A percentile compares a stretch with the other conserved stretches of the same genome.
phyloP scores from a whole-genome alignment of 1,139 yeast genomes.

The Candida anutae region DNA sequence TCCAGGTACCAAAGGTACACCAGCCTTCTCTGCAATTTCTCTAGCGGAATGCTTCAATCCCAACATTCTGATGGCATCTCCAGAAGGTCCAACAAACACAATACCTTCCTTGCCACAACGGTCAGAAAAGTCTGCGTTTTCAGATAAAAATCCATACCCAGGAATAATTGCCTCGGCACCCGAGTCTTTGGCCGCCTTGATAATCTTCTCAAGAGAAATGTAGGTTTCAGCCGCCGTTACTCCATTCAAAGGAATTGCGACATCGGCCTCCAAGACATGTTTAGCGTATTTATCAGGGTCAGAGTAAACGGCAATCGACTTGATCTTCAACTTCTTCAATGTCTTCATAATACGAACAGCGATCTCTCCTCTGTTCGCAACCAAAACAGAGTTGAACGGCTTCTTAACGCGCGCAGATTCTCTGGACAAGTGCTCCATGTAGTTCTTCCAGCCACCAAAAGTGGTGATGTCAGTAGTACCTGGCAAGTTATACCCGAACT shows the following conservation, averaged over 20 bases:
- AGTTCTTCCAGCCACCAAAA: constrained; percentile 83
- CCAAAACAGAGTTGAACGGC: constrained; percentile 78
- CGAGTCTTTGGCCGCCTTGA: constrained; percentile 74
- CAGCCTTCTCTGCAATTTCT: constrained; percentile 80
- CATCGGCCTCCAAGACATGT: constrained; percentile 79
- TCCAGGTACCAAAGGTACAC: constrained; percentile 94
- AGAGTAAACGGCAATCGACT: constrained; percentile 81
- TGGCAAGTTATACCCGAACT: constrained; percentile 61
- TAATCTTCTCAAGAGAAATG: constrained; percentile 73
- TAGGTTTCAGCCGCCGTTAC: constrained; percentile 85
- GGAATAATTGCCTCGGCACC: constrained; percentile 92
- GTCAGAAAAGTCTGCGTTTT: constrained; percentile 93
- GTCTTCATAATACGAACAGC: constrained; percentile 92
- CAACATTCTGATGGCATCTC: constrained; percentile 80
- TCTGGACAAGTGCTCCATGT: constrained; percentile 35
- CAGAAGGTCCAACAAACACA: constrained; percentile 91
- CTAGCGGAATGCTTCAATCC: constrained; percentile 96
- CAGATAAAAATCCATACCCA: constrained; percentile 94
- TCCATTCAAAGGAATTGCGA: constrained; percentile 73
- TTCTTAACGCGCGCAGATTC: constrained; percentile 26
- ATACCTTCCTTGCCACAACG: constrained; percentile 76
- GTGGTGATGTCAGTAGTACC: constrained; percentile 75
- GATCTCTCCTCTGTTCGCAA: constrained; percentile 96
- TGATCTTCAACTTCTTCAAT: constrained; percentile 68
- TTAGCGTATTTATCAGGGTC: constrained; percentile 85